phyloP scores from a whole-genome alignment of 169 alveolate genomes.

The Perkinsus chesapeaki region DNA sequence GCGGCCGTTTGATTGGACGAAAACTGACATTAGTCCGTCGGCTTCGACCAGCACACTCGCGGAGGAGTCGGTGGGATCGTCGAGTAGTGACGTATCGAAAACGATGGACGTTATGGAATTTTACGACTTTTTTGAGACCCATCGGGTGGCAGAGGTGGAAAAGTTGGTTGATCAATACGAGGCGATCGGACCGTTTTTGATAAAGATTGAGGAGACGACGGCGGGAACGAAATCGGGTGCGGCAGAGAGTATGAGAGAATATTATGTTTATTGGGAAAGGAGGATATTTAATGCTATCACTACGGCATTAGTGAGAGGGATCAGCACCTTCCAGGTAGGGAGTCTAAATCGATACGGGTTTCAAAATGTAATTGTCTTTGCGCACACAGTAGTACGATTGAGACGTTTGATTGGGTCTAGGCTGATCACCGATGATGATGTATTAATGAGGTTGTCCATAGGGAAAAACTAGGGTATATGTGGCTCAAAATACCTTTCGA shows the following conservation, averaged over 20 bases:
- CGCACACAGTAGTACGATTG: too few species aligned
- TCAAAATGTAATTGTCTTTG: too few species aligned
- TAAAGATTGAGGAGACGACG: slow-evolving; percentile 79
- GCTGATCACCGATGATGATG: too few species aligned
- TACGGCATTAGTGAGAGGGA: slow-evolving; percentile 77
- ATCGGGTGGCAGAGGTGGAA: slow-evolving; percentile 56
- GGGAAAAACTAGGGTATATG: too few species aligned
- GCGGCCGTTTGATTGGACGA: slow-evolving; percentile 64
- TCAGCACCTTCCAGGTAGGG: slow-evolving; percentile 41
- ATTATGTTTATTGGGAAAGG: slow-evolving; percentile 80
- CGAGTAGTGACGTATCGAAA: slow-evolving; percentile 29
- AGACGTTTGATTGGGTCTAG: too few species aligned
- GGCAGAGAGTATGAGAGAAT: slow-evolving; percentile 71
- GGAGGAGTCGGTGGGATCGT: slow-evolving; percentile 3
- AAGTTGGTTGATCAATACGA: slow-evolving; percentile 72
- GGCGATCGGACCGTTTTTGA: slow-evolving; percentile 67
- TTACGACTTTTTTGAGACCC: slow-evolving; percentile 73
- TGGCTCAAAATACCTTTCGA: too few species aligned
- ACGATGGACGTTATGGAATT: slow-evolving; percentile 49
- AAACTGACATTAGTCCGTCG: slow-evolving; percentile 20
- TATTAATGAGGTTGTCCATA: too few species aligned
- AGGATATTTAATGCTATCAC: slow-evolving; percentile 81
- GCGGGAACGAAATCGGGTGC: slow-evolving; percentile 67
- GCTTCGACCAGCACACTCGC: background rate
- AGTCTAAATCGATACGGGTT: too few species aligned